A percentile compares a stretch with the other conserved stretches of the same genome.
These are phyloP conservation scores for Globisporangium sylvaticum DNA, from an alignment of 352 stramenopile genomes.

Conservation along the genomic window DNA sequence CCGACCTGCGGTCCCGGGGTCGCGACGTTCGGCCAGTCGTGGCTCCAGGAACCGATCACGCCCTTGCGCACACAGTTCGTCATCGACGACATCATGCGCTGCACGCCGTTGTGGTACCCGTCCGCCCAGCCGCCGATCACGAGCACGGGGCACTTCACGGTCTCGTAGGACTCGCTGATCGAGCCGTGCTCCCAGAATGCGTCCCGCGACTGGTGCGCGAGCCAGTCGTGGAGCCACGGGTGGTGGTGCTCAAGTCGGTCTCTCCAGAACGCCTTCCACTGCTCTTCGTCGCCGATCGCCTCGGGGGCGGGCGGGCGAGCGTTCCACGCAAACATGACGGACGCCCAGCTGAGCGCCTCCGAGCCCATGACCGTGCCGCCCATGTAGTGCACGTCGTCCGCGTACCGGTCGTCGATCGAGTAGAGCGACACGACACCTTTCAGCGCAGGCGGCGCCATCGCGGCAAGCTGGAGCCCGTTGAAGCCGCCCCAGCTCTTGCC, in stretches of 20 bases:
- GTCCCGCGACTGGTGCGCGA: constrained; percentile 37
- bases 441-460: constrained; percentile 33
- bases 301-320: constrained; percentile 33
- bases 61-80: constrained; percentile 34
- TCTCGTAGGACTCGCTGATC: constrained; percentile 35
- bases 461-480: constrained; percentile 44
- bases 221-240: constrained; percentile 49
- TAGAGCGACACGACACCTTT: constrained; percentile 45
- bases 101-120: constrained; percentile 46
- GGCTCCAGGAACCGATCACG: constrained; percentile 45
- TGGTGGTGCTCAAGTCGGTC: constrained; percentile 37
- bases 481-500: constrained; percentile 57
- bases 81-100: constrained; percentile 36
- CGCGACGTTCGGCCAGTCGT: constrained; percentile 49
- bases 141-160: constrained; percentile 34
- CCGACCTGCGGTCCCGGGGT: constrained; percentile 38
- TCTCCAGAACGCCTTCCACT: constrained; percentile 28
- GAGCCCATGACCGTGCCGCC: constrained; percentile 37
- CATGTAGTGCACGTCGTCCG: constrained; percentile 52
- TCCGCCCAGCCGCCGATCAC: constrained; percentile 48
- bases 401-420: constrained; percentile 52
- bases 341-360: constrained; percentile 47
- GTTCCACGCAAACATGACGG: constrained; percentile 50
- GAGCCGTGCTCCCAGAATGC: constrained; percentile 47
- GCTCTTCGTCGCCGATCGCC: constrained; percentile 22